Evolutionary conservation across 2,329 filamentous ascomycete genomes (phyloP).

Genomic region (Colletotrichum lini): DNA sequence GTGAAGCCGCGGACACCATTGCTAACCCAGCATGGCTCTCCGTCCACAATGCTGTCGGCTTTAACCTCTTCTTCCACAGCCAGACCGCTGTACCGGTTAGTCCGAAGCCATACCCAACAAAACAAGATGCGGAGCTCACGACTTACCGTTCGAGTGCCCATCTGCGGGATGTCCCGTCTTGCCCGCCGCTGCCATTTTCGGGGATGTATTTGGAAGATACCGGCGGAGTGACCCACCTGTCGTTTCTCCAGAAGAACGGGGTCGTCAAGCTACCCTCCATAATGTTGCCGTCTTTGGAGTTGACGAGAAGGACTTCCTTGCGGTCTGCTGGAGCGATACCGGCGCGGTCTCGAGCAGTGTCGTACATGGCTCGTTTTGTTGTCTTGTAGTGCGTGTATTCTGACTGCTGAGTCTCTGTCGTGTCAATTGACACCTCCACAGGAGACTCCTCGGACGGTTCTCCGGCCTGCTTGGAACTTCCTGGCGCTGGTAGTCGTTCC

Average conservation of each 20-base stretch:
- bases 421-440: slow-evolving; percentile 63
- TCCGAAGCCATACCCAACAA: slow-evolving; percentile 35
- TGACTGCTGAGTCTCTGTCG: slow-evolving; percentile 57
- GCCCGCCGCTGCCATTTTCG: slow-evolving; percentile 76
- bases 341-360: slow-evolving; percentile 75
- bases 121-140: background rate
- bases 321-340: slow-evolving; percentile 65
- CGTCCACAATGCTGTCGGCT: slow-evolving; percentile 73
- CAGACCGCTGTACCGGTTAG: slow-evolving; percentile 60
- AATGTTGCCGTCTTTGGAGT: slow-evolving; percentile 70
- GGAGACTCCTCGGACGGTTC: slow-evolving; percentile 48
- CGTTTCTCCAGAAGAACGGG: slow-evolving; percentile 82
- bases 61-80: slow-evolving; percentile 76
- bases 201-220: slow-evolving; percentile 60
- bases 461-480: slow-evolving; percentile 45
- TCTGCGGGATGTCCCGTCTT: slow-evolving; percentile 84
- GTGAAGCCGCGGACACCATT: slow-evolving; percentile 89
- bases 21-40: slow-evolving; percentile 89
- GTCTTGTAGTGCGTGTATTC: slow-evolving; percentile 92
- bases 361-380: slow-evolving; percentile 80
- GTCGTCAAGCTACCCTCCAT: slow-evolving; percentile 92
- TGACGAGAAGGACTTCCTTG: slow-evolving; percentile 84
- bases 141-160: slow-evolving; percentile 82
- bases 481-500: slow-evolving; percentile 63
- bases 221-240: slow-evolving; percentile 85